Base-by-base conservation (phyloP, 176 grass and related monocot genomes). In the Oryza officinalis region DNA sequence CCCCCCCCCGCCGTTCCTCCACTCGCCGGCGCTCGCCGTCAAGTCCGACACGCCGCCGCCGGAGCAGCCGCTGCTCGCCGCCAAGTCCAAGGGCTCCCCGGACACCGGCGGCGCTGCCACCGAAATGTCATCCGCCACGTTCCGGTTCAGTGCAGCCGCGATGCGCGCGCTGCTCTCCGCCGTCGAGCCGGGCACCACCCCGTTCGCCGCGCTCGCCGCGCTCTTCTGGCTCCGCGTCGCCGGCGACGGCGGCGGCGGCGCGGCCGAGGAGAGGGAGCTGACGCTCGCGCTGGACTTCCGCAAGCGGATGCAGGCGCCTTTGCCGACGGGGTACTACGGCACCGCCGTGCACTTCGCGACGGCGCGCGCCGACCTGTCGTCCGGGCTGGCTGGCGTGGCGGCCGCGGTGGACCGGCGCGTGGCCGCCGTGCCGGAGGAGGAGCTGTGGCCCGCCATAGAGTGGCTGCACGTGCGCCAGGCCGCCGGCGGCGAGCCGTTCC, bases 211-310 rank as follows among this genome's bases (percentile, higher is more conserved):
- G 18, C 92, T 97, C 10, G 84, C 90, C 25, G 84, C 92, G 15
- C 92, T 97, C 32, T 93, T 97, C 76, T 97, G 95, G 95, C 82
- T 87, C 33, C 78, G 82, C 59, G 27, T 97, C 63, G 17, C 71
- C 17, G 44, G 10, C 46, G 77, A 23, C 65, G 77, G 49, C 57
- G 77, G 82, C 49, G 43, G 43, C 11, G 43, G 43, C 2, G 43
- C 43, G 14, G 46, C 40, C 18, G 71, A 81, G 20, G 72, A 87
- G 66, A 10, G 74, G 41, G 88, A 86, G 74, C 79, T 97, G 49
- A 93, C 90, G n/a, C 31, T 95, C 7, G 86, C 83, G 32, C 37
- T 97, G 13, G 95, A 97, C 72, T 90, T 87, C 76, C 92, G 95
- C 32, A 91, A 94, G 72, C 75, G 87, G 63, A 91, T 97, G 95